Conservation (phyloP, 2,329 filamentous ascomycete species). For the Paramyrothecium sp. region DNA sequence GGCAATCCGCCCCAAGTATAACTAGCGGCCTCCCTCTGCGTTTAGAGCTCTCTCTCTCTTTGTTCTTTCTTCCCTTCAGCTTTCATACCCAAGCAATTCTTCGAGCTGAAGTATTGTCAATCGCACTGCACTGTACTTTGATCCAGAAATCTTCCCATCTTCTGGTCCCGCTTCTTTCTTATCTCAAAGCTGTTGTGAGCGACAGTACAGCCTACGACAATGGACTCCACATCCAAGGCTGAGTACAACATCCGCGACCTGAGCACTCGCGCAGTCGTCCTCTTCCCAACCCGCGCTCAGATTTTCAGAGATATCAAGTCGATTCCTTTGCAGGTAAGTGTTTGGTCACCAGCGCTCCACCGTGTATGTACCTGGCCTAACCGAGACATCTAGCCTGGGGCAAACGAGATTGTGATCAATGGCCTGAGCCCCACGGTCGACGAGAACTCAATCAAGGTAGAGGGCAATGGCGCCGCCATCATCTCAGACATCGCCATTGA, state of each 20-base stretch:
- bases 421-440: constrained; percentile 56
- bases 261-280: constrained; percentile 58
- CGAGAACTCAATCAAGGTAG: constrained; percentile 59
- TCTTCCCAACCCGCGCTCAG: constrained; percentile 62
- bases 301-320: constrained; percentile 58
- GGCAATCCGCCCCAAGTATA: too few relatives aligned
- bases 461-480: constrained; percentile 53
- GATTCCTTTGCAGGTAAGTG: constrained; percentile 32
- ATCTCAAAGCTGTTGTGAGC: too few relatives aligned
- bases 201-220: constrained; percentile 11
- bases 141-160: too few relatives aligned
- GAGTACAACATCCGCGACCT: constrained; percentile 57
- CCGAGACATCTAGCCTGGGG: constrained; percentile 39
- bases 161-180: too few relatives aligned
- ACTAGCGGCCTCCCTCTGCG: too few relatives aligned
- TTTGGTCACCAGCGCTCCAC: too few relatives aligned
- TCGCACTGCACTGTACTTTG: too few relatives aligned
- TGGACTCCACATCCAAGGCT: constrained; percentile 40
- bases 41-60: too few relatives aligned
- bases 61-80: too few relatives aligned
- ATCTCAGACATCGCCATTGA: constrained; percentile 63
- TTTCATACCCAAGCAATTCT: too few relatives aligned
- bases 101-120: too few relatives aligned
- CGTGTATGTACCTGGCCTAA: too few relatives aligned
- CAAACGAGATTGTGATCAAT: constrained; percentile 56